phyloP scores from a whole-genome alignment of 176 grass and related monocot genomes.

The Lolium multiflorum region DNA sequence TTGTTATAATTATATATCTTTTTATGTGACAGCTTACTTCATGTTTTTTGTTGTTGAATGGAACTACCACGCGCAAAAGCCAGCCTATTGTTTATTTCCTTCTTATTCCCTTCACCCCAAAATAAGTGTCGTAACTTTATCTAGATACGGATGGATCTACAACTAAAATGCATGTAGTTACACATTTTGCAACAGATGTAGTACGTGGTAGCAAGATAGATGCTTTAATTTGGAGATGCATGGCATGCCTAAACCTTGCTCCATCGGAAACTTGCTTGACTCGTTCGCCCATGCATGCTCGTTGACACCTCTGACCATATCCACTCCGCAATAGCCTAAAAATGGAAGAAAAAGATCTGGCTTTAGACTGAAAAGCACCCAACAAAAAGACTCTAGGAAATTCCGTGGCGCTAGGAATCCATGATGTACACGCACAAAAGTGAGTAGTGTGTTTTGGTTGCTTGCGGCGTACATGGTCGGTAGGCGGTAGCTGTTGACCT shows the following conservation, averaged over 20 bases:
- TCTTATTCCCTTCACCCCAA: too few species aligned
- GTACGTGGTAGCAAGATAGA: too few species aligned
- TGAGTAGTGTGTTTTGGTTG: neutral
- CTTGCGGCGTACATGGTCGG: neutral
- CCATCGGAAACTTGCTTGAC: neutral
- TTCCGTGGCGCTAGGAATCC: neutral
- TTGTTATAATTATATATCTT: too few species aligned
- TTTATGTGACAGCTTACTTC: too few species aligned
- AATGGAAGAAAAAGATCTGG: neutral
- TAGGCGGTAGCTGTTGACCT: conserved; percentile 16
- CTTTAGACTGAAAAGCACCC: neutral
- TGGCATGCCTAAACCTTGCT: neutral
- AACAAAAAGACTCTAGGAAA: neutral
- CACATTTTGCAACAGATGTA: too few species aligned
- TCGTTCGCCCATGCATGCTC: neutral
- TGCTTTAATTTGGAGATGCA: rapidly evolving
- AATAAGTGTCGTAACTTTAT: too few species aligned
- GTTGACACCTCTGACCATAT: neutral
- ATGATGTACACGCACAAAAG: neutral
- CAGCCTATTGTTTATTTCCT: too few species aligned
- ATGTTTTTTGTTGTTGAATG: rapidly evolving
- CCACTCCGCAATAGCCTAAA: neutral
- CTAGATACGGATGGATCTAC: too few species aligned
- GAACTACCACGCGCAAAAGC: rapidly evolving
- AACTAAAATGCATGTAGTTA: too few species aligned